A percentile compares a stretch with the other conserved stretches of the same genome.
These are phyloP conservation scores for Phytopythium vexans DNA, from an alignment of 352 stramenopile species.

Conservation along the genomic window DNA sequence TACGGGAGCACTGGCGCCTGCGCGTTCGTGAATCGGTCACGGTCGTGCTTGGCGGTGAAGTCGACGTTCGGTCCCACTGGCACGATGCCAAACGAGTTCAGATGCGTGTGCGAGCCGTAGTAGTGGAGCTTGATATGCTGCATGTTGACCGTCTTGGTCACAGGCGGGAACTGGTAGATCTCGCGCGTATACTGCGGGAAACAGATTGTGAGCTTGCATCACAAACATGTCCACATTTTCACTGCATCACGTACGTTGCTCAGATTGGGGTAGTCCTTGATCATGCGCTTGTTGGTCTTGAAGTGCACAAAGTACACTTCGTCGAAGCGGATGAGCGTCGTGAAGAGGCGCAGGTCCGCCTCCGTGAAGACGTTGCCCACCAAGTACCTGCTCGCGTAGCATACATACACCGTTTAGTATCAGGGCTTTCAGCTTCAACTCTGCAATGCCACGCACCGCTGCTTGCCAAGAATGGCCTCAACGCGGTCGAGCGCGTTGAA, in stretches of 20 bases:
- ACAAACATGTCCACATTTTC: neutral
- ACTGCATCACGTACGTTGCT: conserved; percentile 45
- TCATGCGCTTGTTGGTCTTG: conserved; percentile 87
- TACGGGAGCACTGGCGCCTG: conserved; percentile 26
- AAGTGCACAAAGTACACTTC: conserved; percentile 86
- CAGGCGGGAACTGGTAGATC: conserved; percentile 92
- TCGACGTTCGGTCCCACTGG: conserved; percentile 71
- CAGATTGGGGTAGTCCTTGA: conserved; percentile 88
- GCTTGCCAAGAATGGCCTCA: conserved; percentile 60
- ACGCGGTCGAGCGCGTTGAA: conserved; percentile 71
- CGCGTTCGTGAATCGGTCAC: conserved; percentile 47
- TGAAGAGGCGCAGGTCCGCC: conserved; percentile 78
- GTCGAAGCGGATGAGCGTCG: conserved; percentile 81
- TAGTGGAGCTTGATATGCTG: conserved; percentile 97
- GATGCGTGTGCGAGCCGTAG: conserved; percentile 91
- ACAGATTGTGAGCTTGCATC: neutral
- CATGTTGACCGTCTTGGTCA: conserved; percentile 91
- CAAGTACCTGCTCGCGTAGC: conserved; percentile 31
- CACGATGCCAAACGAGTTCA: conserved; percentile 95
- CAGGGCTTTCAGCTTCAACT: conserved; percentile 12
- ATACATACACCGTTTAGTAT: neutral
- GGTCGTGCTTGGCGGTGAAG: conserved; percentile 58
- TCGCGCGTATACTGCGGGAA: conserved; percentile 59
- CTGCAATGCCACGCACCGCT: conserved; percentile 48
- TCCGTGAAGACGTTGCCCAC: conserved; percentile 69